Evolutionary conservation across 768 basidiomycete species (phyloP).

Genomic region (Leccinum subtestaceum): DNA sequence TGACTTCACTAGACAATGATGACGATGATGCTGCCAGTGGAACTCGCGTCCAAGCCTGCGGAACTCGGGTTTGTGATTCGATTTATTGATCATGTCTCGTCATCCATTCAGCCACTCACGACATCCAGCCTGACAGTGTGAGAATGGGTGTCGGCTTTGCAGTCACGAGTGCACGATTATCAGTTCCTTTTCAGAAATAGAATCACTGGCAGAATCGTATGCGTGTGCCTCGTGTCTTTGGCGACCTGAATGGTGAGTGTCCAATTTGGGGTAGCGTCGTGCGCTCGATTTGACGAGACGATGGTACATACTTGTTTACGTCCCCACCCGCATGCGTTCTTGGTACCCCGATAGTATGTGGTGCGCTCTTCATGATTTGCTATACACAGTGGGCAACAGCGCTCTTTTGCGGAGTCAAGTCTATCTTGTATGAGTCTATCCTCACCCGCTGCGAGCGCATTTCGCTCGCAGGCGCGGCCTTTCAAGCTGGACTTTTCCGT

Average conservation of each 20-base stretch:
- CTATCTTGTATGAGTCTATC: too few species aligned
- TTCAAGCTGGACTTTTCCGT: neutral
- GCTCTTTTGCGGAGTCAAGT: neutral
- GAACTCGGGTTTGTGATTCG: constrained; percentile 47
- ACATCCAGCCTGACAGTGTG: constrained; percentile 11
- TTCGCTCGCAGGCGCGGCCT: too few species aligned
- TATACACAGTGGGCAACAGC: constrained; percentile 58
- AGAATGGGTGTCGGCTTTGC: constrained; percentile 50
- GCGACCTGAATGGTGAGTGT: constrained; percentile 20
- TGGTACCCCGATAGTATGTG: constrained; percentile 46
- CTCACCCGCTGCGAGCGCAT: too few species aligned
- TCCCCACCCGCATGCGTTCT: constrained; percentile 6
- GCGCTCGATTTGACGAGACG: neutral
- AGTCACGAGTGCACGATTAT: constrained; percentile 32
- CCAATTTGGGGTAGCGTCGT: neutral
- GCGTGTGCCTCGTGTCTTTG: neutral
- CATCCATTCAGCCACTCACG: neutral
- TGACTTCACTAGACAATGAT: constrained; percentile 31
- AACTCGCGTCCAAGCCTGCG: constrained; percentile 40
- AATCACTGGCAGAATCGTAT: neutral
- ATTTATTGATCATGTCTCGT: neutral
- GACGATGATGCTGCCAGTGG: constrained; percentile 39
- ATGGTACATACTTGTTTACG: neutral
- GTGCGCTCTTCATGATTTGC: constrained; percentile 46
- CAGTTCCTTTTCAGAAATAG: neutral